Conservation (phyloP, 208 protist genomes). For the Angomonas ambiguus region DNA sequence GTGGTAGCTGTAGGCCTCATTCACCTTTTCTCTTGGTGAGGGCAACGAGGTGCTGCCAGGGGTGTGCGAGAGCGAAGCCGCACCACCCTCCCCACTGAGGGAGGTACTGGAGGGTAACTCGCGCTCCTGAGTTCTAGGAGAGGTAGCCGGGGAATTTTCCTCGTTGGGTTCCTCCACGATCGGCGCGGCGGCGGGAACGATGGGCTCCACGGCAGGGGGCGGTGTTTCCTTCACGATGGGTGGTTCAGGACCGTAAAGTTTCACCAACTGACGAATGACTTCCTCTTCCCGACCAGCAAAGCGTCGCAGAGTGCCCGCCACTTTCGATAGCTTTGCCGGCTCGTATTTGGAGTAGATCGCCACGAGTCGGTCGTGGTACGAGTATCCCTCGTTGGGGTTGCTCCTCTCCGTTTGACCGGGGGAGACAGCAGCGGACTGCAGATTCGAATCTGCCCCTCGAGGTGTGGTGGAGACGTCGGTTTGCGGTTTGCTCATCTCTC, state of each 20-base stretch:
- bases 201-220: neutral
- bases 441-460: neutral
- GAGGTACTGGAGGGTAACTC: neutral
- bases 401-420: neutral
- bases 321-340: slow-evolving; percentile 53
- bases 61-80: neutral
- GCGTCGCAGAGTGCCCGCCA: slow-evolving; percentile 52
- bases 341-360: slow-evolving; percentile 71
- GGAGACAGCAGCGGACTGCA: neutral
- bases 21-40: neutral
- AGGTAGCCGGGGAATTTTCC: neutral
- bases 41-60: neutral
- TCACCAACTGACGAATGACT: slow-evolving; percentile 60
- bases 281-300: slow-evolving; percentile 64
- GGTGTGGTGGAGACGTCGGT: neutral
- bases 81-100: neutral
- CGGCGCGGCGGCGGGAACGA: neutral
- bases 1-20: slow-evolving; percentile 24
- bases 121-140: neutral
- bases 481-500: neutral
- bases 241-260: slow-evolving; percentile 75
- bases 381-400: slow-evolving; percentile 8
- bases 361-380: slow-evolving; percentile 53
- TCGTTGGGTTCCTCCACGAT: neutral
- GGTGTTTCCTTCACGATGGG: neutral